Percentiles rank a stretch among this genome's conserved stretches.
Conservation (phyloP, 306 rosid genomes). For the Cucurbita maxima region DNA sequence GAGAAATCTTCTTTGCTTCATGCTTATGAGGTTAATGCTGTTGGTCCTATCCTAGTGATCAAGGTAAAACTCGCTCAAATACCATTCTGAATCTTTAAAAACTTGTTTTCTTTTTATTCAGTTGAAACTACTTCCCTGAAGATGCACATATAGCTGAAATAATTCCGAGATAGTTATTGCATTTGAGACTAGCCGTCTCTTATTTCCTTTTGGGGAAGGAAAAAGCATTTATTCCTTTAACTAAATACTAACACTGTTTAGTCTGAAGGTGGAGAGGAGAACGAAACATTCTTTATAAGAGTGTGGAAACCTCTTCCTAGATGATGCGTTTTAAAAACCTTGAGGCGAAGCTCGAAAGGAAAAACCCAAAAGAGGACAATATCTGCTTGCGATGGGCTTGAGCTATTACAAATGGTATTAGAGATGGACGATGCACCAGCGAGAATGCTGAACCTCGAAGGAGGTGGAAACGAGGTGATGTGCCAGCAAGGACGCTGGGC, state of each 20-base stretch:
- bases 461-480: too few relatives aligned
- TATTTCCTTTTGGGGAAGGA: background rate
- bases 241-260: background rate
- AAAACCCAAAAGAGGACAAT: too few relatives aligned
- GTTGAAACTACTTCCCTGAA: background rate
- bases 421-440: too few relatives aligned
- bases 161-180: background rate
- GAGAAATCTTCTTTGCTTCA: slow-evolving; percentile 69
- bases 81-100: background rate
- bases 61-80: slow-evolving; percentile 38
- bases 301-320: too few relatives aligned
- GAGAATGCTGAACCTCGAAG: too few relatives aligned
- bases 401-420: too few relatives aligned
- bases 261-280: too few relatives aligned
- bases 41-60: slow-evolving; percentile 79
- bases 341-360: too few relatives aligned
- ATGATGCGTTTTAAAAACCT: too few relatives aligned
- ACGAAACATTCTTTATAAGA: too few relatives aligned
- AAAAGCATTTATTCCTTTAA: background rate
- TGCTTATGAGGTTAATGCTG: slow-evolving; percentile 80
- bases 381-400: too few relatives aligned
- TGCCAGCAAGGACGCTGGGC: too few relatives aligned
- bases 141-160: background rate
- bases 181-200: background rate
- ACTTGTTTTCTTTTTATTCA: background rate